These are phyloP conservation scores for Aspergillus ustus DNA, from an alignment of 2,329 filamentous ascomycete genomes.

Conservation along the genomic window DNA sequence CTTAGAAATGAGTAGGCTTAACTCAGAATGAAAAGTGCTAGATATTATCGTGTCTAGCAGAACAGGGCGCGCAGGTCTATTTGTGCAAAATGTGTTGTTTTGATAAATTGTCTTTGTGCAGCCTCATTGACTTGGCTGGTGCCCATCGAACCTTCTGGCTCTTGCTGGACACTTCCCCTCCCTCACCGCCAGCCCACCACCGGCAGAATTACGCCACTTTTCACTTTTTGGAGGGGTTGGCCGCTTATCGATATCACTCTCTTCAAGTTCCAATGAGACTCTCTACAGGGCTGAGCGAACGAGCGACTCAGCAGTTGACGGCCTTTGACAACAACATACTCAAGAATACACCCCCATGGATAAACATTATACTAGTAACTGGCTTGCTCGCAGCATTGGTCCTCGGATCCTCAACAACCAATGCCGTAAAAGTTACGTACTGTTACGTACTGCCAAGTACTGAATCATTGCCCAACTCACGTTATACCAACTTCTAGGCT, in stretches of 20 bases:
- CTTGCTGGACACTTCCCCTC: constrained; percentile 32
- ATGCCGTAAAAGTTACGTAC: constrained; percentile 9
- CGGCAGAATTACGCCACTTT: constrained; percentile 30
- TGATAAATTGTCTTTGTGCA: constrained; percentile 9
- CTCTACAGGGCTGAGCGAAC: background rate
- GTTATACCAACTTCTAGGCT: background rate
- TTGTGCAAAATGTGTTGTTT: background rate
- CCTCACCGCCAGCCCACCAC: constrained; percentile 30
- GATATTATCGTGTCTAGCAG: constrained; percentile 6
- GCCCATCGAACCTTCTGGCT: constrained; percentile 48
- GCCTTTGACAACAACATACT: background rate
- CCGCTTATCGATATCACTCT: constrained; percentile 26
- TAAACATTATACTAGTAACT: constrained; percentile 1
- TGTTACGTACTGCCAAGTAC: constrained; percentile 3
- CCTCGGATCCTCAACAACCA: background rate
- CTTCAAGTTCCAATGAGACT: background rate
- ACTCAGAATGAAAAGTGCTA: constrained; percentile 1
- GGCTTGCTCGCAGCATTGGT: background rate
- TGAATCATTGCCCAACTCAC: background rate
- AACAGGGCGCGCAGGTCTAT: background rate
- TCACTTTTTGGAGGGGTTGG: constrained; percentile 21
- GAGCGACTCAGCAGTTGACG: background rate
- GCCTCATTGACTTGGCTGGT: constrained; percentile 15
- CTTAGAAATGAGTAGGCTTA: background rate
- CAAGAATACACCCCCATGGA: background rate